Evolutionary conservation across 228 moss, liverwort and hornwort genomes (phyloP).

Genomic region (Sphagnum magellanicum): DNA sequence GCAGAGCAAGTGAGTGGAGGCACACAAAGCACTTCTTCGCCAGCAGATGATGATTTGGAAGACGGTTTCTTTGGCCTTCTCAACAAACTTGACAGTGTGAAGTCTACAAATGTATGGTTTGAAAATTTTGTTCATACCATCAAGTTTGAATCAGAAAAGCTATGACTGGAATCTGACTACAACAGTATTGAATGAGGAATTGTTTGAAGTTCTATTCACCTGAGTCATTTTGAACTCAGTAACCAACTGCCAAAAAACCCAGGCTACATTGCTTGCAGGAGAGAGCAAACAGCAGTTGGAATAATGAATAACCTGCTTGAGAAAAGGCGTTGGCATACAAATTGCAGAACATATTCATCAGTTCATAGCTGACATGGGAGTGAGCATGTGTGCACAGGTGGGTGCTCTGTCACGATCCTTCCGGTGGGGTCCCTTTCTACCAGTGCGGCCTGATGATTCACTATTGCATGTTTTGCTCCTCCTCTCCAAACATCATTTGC

Average conservation of each 20-base stretch:
- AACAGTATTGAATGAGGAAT: too few relatives aligned
- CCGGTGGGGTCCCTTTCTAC: slow-evolving; percentile 77
- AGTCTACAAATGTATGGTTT: slow-evolving; percentile 26
- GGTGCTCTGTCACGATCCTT: slow-evolving; percentile 72
- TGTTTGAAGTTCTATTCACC: too few relatives aligned
- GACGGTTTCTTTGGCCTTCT: slow-evolving; percentile 53
- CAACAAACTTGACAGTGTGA: slow-evolving; percentile 46
- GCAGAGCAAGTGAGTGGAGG: slow-evolving; percentile 23
- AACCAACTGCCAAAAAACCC: too few relatives aligned
- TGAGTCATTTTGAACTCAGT: too few relatives aligned
- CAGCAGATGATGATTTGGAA: slow-evolving; percentile 17
- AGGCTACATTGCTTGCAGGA: too few relatives aligned
- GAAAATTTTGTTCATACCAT: too few relatives aligned
- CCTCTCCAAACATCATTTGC: slow-evolving; percentile 65
- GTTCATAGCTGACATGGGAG: background rate
- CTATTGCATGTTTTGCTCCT: slow-evolving; percentile 67
- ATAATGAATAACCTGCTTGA: too few relatives aligned
- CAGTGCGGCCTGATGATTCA: slow-evolving; percentile 53
- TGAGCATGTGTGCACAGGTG: slow-evolving; percentile 24
- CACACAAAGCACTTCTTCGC: slow-evolving; percentile 20
- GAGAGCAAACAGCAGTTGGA: too few relatives aligned
- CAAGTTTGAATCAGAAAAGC: too few relatives aligned
- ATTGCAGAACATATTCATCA: background rate
- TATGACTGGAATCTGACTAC: too few relatives aligned
- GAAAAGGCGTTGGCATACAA: too few relatives aligned